These are phyloP conservation scores for Solanum hybrid DNA, from an alignment of 305 asterid species.

Conservation along the genomic window DNA sequence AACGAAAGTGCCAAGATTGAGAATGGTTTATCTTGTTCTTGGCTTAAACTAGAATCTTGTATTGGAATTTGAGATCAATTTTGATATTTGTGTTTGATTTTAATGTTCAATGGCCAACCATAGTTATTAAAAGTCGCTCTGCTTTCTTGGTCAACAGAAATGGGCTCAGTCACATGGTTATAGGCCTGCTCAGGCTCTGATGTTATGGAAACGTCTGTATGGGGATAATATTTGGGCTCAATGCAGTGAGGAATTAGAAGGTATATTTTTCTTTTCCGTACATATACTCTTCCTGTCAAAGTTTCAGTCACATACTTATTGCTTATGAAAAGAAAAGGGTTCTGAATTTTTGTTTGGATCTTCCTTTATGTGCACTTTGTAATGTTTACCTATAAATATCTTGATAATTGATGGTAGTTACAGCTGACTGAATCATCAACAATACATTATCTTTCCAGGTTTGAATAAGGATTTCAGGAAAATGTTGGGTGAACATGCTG, in stretches of 20 bases:
- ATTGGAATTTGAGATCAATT: not conserved
- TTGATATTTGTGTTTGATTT: not conserved
- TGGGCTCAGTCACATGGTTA: slow-evolving; percentile 81
- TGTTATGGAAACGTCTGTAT: slow-evolving; percentile 88
- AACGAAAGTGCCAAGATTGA: not conserved
- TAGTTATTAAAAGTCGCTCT: slow-evolving; percentile 4
- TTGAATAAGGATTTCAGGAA: slow-evolving; percentile 74
- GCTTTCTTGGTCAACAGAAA: slow-evolving; percentile 40
- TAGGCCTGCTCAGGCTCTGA: slow-evolving; percentile 86
- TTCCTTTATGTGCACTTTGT: not conserved
- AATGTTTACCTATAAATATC: not conserved
- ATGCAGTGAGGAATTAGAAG: slow-evolving; percentile 60
- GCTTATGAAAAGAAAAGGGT: not conserved
- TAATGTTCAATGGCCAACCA: not conserved
- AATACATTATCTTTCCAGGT: slow-evolving; percentile 32
- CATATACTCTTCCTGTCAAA: not conserved
- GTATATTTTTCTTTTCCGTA: slow-evolving; percentile 14
- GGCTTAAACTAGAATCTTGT: not conserved
- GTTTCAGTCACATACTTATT: not conserved
- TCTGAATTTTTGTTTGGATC: not conserved
- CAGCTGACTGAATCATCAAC: not conserved
- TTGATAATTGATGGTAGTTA: not conserved
- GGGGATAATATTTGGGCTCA: slow-evolving; percentile 73
- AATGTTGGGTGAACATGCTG: slow-evolving; percentile 64
- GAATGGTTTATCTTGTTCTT: not conserved